phyloP scores from a whole-genome alignment of 192 early-diverging fungal genomes.

The Pecoramyces ruminantium region DNA sequence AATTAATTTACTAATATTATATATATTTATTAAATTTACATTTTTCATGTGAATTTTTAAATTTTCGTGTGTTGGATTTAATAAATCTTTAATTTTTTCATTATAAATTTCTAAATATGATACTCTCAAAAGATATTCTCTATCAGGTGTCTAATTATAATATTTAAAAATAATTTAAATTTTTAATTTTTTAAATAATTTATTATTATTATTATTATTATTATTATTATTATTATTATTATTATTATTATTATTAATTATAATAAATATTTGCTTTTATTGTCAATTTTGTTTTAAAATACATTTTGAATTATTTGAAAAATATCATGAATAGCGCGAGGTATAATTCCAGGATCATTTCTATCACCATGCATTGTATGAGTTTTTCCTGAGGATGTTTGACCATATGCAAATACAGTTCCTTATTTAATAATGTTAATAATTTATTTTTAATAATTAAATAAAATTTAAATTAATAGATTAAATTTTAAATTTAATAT shows the following conservation, averaged over 20 bases:
- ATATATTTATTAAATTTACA: too few relatives aligned
- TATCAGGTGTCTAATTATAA: background rate
- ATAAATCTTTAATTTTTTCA: conserved; percentile 6
- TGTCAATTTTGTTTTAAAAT: conserved; percentile 19
- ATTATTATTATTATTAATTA: too few relatives aligned
- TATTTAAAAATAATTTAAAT: too few relatives aligned
- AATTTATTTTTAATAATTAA: background rate
- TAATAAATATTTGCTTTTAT: conserved; percentile 4
- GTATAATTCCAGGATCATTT: conserved; percentile 48
- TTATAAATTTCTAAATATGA: conserved; percentile 6
- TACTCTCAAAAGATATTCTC: background rate
- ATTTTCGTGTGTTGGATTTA: background rate
- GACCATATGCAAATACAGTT: conserved; percentile 96
- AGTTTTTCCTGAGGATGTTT: conserved; percentile 92
- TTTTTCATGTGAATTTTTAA: background rate
- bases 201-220: too few relatives aligned
- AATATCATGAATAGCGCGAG: conserved; percentile 43
- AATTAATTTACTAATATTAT: too few relatives aligned
- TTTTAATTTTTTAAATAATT: too few relatives aligned
- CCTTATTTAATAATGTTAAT: conserved; percentile 14
- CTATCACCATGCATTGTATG: conserved; percentile 44
- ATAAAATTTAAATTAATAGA: background rate
- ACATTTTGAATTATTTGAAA: conserved; percentile 25
- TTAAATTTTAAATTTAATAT: too few relatives aligned
- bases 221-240: too few relatives aligned